Evolutionary conservation across 371 early-diverging fungal species (phyloP).

Genomic region (Mortierella sp.): DNA sequence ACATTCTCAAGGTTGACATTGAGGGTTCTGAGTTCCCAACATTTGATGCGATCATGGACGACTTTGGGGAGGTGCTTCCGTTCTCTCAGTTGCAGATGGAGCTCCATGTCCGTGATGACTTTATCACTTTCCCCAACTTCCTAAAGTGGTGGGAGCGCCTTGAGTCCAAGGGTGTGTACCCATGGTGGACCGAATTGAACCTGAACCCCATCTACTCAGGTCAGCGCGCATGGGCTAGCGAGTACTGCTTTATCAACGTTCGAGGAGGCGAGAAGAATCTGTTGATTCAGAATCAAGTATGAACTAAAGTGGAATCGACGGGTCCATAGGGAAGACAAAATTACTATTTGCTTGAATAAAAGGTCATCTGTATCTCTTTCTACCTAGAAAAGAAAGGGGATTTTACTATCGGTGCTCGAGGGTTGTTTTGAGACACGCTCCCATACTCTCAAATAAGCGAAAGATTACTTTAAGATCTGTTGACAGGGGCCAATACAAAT

Average conservation of each 20-base stretch:
- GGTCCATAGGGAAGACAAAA: no score
- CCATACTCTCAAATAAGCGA: no score
- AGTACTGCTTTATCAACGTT: slow-evolving; percentile 50
- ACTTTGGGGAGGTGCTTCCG: slow-evolving; percentile 35
- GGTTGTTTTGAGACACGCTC: no score
- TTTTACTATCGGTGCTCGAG: no score
- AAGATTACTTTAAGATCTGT: no score
- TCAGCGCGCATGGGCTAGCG: slow-evolving; percentile 32
- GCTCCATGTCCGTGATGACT: slow-evolving; percentile 22
- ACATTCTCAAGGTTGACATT: slow-evolving; percentile 47
- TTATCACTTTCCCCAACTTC: slow-evolving; percentile 19
- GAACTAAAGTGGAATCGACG: no score
- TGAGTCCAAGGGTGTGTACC: slow-evolving; percentile 34
- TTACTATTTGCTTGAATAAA: no score
- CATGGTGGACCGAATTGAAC: slow-evolving; percentile 50
- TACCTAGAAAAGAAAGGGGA: no score
- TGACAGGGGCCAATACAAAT: no score
- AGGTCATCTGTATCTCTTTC: no score
- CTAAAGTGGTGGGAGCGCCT: slow-evolving; percentile 45
- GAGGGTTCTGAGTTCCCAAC: slow-evolving; percentile 32
- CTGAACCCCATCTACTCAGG: slow-evolving; percentile 32
- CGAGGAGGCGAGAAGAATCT: slow-evolving; percentile 45
- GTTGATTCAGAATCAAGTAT: slow-evolving; percentile 45
- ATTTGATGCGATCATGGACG: slow-evolving; percentile 42
- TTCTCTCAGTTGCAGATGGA: slow-evolving; percentile 48